phyloP scores from a whole-genome alignment of 2,329 filamentous ascomycete genomes.

The Aspergillus piperis region DNA sequence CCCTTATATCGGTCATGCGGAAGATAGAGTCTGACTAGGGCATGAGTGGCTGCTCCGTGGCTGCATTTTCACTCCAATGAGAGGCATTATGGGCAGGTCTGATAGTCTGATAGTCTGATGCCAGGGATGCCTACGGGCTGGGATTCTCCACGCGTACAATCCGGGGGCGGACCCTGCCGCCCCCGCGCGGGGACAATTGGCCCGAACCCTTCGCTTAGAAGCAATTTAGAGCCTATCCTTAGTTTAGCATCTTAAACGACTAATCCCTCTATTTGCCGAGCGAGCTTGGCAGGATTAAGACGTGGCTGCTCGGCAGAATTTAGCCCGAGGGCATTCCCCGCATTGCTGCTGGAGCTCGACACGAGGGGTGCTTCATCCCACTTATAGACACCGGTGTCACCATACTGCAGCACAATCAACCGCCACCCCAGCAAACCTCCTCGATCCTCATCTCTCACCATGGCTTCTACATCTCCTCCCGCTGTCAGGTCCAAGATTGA shows the following conservation, averaged over 20 bases:
- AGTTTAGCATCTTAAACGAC: neutral
- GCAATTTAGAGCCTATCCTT: neutral
- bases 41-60: neutral
- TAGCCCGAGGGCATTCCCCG: neutral
- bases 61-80: neutral
- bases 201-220: neutral
- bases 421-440: constrained; percentile 15
- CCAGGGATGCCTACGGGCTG: too few relatives aligned
- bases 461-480: constrained; percentile 20
- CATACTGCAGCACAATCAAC: neutral
- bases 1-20: neutral
- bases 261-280: neutral
- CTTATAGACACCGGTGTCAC: neutral
- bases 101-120: too few relatives aligned
- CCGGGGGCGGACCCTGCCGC: neutral
- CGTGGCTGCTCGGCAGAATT: neutral
- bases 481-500: constrained; percentile 60
- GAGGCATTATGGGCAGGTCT: neutral
- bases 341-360: neutral
- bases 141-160: neutral
- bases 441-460: neutral
- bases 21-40: neutral
- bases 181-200: neutral
- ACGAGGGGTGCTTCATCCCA: neutral
- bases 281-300: neutral